These are phyloP conservation scores for Russula emetica DNA, from an alignment of 768 basidiomycete genomes.

Conservation along the genomic window DNA sequence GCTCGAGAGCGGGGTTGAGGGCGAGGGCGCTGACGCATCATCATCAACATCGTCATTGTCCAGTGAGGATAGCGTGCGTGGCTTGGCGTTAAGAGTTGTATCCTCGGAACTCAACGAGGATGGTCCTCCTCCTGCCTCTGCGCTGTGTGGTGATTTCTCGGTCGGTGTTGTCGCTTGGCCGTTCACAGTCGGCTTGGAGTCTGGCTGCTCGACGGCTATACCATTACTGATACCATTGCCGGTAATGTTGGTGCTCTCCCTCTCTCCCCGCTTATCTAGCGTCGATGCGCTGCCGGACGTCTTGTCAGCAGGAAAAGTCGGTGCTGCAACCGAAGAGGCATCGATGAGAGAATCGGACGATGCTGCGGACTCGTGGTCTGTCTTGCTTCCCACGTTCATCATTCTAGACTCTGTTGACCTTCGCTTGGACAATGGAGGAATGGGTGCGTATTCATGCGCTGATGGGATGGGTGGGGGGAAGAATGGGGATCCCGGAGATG, in stretches of 20 bases:
- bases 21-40: neutral
- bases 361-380: constrained; percentile 14
- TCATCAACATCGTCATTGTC: neutral
- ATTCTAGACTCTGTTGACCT: constrained; percentile 24
- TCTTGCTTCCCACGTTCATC: constrained; percentile 23
- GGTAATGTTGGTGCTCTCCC: neutral
- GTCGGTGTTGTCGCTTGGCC: constrained; percentile 3
- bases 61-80: neutral
- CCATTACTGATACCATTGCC: neutral
- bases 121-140: neutral
- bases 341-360: constrained; percentile 1
- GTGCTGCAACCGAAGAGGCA: neutral
- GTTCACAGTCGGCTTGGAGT: neutral
- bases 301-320: neutral
- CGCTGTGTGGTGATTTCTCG: neutral
- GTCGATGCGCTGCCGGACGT: neutral
- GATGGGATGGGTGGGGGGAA: constrained; percentile 63
- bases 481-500: constrained; percentile 64
- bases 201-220: neutral
- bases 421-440: constrained; percentile 36
- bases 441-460: constrained; percentile 63
- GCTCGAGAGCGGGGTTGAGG: constrained; percentile 17
- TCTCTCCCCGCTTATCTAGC: neutral
- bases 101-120: neutral
- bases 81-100: neutral